phyloP scores from a whole-genome alignment of 768 basidiomycete genomes.

The Rubroboletus satanas region DNA sequence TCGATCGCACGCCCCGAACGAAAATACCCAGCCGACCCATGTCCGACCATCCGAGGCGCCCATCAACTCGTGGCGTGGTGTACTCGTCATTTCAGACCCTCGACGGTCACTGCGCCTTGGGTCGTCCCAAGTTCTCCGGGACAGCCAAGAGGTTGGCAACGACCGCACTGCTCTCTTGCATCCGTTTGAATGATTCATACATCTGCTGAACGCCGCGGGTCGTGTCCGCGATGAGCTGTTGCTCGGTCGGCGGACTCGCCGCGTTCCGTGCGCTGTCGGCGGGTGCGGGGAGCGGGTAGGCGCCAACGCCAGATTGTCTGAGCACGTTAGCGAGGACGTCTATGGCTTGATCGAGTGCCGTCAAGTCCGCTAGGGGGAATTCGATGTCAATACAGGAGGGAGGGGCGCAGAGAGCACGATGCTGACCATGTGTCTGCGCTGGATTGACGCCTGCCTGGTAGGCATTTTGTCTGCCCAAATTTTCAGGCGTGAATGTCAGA shows the following conservation, averaged over 20 bases:
- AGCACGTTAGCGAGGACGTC: slow-evolving; percentile 45
- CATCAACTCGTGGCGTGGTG: neutral
- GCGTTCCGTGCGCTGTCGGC: slow-evolving; percentile 11
- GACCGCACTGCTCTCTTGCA: slow-evolving; percentile 54
- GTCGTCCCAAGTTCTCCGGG: slow-evolving; percentile 22
- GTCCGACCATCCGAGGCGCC: neutral
- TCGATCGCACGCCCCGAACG: neutral
- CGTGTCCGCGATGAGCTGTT: slow-evolving; percentile 42
- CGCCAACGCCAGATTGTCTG: slow-evolving; percentile 61
- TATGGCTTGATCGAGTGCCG: slow-evolving; percentile 49
- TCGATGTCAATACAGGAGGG: neutral
- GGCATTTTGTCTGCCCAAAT: slow-evolving; percentile 48
- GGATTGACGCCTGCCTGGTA: slow-evolving; percentile 55
- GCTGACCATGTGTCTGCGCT: slow-evolving; percentile 51
- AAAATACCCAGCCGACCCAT: neutral
- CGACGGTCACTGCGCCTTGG: slow-evolving; percentile 6
- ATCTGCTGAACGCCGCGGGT: slow-evolving; percentile 40
- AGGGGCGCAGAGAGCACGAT: too few species aligned
- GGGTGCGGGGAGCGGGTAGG: slow-evolving; percentile 47
- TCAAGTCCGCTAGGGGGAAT: slow-evolving; percentile 40
- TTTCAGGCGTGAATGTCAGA: neutral
- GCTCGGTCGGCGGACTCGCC: slow-evolving; percentile 38
- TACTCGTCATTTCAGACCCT: too few species aligned
- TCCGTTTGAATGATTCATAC: slow-evolving; percentile 50
- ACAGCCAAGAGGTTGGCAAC: slow-evolving; percentile 42